Evolutionary conservation across 352 stramenopile species (phyloP), one percentile per base, ranked within the genome.

Genomic region (Nothophytophthora sp.): DNA sequence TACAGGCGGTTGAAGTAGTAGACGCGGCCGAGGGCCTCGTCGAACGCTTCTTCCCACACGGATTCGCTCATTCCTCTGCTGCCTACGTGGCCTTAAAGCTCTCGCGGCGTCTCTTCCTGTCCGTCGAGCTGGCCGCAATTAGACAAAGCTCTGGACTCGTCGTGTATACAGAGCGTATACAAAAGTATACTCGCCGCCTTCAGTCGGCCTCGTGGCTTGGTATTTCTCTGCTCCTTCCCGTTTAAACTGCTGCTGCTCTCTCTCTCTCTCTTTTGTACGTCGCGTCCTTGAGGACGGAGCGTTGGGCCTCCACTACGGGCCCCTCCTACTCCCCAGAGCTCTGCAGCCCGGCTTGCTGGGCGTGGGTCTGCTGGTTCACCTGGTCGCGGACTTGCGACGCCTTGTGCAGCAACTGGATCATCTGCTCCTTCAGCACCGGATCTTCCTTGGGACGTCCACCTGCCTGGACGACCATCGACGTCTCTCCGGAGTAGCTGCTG

Each of bases 341-440:
- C 49, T 88, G 73, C 2, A 90, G 70, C 0, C 83, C 80, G 29
- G 80, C 69, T 20, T 88, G 74, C 25, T 83, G 72, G 27, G 76
- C 77, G 55, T 76, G 61, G 33, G 66, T 72, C 45, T 86, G 70
- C 40, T 77, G 50, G 12, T 72, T 84, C 18, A 93, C 77, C 37
- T 90, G 78, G 45, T 91, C 76, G 16, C 80, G 83, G 48, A 90
- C 81, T 22, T 89, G 77, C 3, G 83, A 90, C 6, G 83, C 81
- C 66, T 93, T 90, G 6, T 91, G 81, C 39, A 93, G 57, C 25
- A 93, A 57, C 57, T 93, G 76, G 51, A 93, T 90, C 83, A 93
- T 93, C 39, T 93, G 83, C 60, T 91, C 80, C 55, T 93, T 90
- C 2, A 91, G 68, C 48, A 79, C 74, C 15, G 74, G 76, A 51